Evolutionary conservation across 164 flowering plant species (phyloP).

Genomic region (Vitis cinerea): DNA sequence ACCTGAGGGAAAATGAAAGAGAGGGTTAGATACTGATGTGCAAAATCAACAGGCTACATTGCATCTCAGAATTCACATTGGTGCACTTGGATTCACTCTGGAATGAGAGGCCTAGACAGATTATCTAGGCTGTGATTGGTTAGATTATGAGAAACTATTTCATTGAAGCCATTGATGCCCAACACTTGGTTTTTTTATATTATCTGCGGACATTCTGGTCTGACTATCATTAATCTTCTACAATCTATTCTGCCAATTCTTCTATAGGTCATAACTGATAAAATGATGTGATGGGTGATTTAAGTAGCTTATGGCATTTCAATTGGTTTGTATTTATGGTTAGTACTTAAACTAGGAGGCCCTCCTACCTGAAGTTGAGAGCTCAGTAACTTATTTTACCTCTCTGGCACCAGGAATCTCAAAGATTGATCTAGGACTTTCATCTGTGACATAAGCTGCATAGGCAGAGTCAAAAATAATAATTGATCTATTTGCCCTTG

Average conservation of each 20-base stretch:
- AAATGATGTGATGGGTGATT: not conserved
- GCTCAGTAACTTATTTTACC: slow-evolving; percentile 27
- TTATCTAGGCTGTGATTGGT: not conserved
- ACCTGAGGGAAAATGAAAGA: slow-evolving; percentile 32
- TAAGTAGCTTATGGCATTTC: not conserved
- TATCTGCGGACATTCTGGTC: not conserved
- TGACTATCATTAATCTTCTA: not conserved
- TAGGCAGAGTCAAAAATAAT: slow-evolving; percentile 83
- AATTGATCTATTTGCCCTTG: slow-evolving; percentile 73
- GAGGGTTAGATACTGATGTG: not conserved
- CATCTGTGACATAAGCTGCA: slow-evolving; percentile 70
- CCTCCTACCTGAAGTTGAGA: no score
- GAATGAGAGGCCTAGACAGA: not conserved
- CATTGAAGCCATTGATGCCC: no score
- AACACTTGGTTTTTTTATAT: not conserved
- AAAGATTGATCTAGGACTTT: slow-evolving; percentile 65
- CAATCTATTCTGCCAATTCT: not conserved
- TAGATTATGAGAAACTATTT: not conserved
- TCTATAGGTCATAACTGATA: not conserved
- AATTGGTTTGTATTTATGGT: no score
- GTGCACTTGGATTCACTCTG: not conserved
- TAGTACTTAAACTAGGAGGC: no score
- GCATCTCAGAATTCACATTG: not conserved
- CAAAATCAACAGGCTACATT: not conserved
- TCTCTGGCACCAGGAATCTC: slow-evolving; percentile 87